Conservation (phyloP, 2,329 filamentous ascomycete species). For the Pestalotiopsis sp. region DNA sequence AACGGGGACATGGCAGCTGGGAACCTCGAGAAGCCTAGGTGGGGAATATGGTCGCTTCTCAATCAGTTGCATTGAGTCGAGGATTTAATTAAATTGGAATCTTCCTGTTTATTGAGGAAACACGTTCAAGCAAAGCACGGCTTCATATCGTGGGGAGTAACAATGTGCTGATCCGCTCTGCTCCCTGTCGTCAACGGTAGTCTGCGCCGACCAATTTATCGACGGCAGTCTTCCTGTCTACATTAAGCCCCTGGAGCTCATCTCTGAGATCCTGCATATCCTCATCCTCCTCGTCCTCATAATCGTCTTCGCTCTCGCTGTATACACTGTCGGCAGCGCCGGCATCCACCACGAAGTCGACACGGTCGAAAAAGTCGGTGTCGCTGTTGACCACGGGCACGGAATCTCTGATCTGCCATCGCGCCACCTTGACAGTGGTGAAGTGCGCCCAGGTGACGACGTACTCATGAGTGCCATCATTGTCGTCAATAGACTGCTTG, state of each 20-base stretch:
- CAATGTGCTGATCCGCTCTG: background rate
- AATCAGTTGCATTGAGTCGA: background rate
- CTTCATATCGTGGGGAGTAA: too few species aligned
- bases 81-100: too few species aligned
- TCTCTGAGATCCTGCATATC: constrained; percentile 2
- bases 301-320: background rate
- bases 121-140: too few species aligned
- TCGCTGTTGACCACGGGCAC: background rate
- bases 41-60: background rate
- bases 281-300: constrained; percentile 7
- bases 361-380: constrained; percentile 1
- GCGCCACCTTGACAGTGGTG: constrained; percentile 8
- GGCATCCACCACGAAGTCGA: background rate
- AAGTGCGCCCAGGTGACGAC: background rate
- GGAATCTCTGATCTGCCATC: background rate
- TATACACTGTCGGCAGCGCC: constrained; percentile 3
- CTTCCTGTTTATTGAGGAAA: too few species aligned
- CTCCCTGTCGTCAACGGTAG: background rate
- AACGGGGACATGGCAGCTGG: background rate
- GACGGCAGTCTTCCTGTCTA: background rate
- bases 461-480: constrained; percentile 2
- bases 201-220: background rate
- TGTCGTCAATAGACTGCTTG: background rate
- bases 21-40: background rate
- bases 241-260: constrained; percentile 3